These are phyloP conservation scores for Camellia sinensis DNA, from an alignment of 148 eudicot species.

Conservation along the genomic window DNA sequence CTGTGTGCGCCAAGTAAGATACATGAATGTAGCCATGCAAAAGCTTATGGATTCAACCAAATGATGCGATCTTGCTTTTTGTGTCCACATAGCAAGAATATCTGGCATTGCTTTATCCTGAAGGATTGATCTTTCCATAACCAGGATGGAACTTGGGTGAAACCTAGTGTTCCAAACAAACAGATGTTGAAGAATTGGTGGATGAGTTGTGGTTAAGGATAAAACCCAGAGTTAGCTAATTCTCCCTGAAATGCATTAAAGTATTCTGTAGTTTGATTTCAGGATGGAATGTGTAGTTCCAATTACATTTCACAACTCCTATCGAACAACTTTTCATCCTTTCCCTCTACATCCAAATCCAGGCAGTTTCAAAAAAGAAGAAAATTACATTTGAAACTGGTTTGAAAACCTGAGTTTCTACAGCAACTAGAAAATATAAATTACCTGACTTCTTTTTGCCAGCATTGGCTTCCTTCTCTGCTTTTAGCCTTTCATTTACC, in stretches of 20 bases:
- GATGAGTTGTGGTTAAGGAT: no score
- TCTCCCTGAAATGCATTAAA: no score
- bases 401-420: neutral
- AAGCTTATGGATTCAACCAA: neutral
- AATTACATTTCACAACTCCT: neutral
- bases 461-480: constrained; percentile 94
- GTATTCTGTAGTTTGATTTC: no score
- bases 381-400: neutral
- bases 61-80: neutral
- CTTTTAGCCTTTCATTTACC: constrained; percentile 93
- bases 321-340: neutral
- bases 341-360: neutral
- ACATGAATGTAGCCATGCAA: neutral
- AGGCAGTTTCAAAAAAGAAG: neutral
- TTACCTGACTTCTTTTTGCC: constrained; percentile 97
- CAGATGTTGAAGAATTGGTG: no score
- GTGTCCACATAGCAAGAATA: neutral
- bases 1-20: neutral
- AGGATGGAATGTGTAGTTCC: no score
- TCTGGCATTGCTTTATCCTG: neutral
- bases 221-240: no score
- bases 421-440: neutral
- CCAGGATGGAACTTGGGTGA: neutral
- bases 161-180: no score
- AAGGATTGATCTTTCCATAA: neutral